These are phyloP conservation scores for Thalassiosira exigua DNA, from an alignment of 352 stramenopile species.

Conservation along the genomic window DNA sequence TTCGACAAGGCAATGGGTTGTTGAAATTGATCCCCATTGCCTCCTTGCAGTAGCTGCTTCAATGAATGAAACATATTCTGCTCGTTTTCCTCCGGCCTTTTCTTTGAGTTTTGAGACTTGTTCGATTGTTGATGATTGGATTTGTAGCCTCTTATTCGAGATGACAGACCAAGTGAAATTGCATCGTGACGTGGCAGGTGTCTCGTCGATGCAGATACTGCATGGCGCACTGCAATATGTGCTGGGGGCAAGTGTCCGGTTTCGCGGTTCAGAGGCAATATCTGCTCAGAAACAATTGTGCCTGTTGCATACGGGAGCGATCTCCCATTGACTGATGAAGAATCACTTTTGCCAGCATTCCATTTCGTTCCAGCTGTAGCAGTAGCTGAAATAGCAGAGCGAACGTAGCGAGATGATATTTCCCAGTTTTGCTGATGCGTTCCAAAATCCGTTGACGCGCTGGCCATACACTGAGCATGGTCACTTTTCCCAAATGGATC, in stretches of 20 bases:
- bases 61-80: constrained; percentile 15
- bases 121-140: constrained; percentile 30
- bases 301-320: constrained; percentile 56
- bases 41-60: constrained; percentile 26
- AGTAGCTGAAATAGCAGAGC: constrained; percentile 33
- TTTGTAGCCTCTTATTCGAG: constrained; percentile 69
- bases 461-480: constrained; percentile 27
- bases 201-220: constrained; percentile 58
- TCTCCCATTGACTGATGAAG: constrained; percentile 13
- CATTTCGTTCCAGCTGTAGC: constrained; percentile 27
- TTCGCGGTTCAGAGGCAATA: constrained; percentile 56
- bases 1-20: constrained; percentile 53
- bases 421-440: constrained; percentile 20
- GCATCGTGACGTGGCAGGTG: constrained; percentile 77
- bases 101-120: neutral
- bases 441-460: constrained; percentile 35
- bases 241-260: constrained; percentile 19
- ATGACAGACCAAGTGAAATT: constrained; percentile 62
- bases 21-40: constrained; percentile 11
- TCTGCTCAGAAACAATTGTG: constrained; percentile 66
- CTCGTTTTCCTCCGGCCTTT: constrained; percentile 1
- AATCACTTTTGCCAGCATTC: constrained; percentile 5
- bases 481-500: constrained; percentile 17
- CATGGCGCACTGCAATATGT: constrained; percentile 68
- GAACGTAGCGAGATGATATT: constrained; percentile 5